Base-by-base conservation (phyloP, 345 rosid species). In the Euphorbia tirucalli region DNA sequence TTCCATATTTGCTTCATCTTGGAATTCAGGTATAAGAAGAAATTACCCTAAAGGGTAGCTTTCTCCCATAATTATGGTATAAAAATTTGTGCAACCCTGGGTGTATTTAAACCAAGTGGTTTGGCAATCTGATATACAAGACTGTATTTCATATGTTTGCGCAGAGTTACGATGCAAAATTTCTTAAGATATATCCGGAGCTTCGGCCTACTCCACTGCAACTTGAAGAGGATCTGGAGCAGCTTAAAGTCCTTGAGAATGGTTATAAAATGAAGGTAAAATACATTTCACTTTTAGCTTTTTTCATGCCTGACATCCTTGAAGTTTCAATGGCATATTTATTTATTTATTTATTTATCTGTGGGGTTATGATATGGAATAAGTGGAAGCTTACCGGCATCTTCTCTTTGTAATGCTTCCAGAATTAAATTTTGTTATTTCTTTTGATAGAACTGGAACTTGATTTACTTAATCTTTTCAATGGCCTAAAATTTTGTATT, bases 231-330 rank as follows among this genome's bases (percentile, higher is more conserved):
- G 99, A 95, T 83, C 86, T 95, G 28, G 98, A 95, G 61, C 99
- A 95, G 88, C 93, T 95, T 65, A 95, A 95, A 86, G 97, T 90
- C 69, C 98, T 92, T 52, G 98, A 95, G 79, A 90, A 95, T 80
- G 98, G 98, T 39, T 93, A 89, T 76, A 95, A 86, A 79, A 95
- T 95, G 97, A 95, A 95, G 99, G 97, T 92, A 82, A 22, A 16
- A 14, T n/a, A 13, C 32, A 54, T 13, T 59, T 32, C 52, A 43
- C 54, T 24, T 30, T 22, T 11, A 49, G 6, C 24, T 32, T 27
- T 25, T 56, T 31, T 22, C 39, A 14, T 74, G 21, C 59, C 7
- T 14, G 19, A 43, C 24, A 1, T 19, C 14, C 15, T 49, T 52
- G 30, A 39, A 11, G 30, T 72, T 41, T 13, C 6, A 15, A 39